These are phyloP conservation scores for Sphagnum tenellum DNA, from an alignment of 225 moss, liverwort and hornwort genomes.

Conservation along the genomic window DNA sequence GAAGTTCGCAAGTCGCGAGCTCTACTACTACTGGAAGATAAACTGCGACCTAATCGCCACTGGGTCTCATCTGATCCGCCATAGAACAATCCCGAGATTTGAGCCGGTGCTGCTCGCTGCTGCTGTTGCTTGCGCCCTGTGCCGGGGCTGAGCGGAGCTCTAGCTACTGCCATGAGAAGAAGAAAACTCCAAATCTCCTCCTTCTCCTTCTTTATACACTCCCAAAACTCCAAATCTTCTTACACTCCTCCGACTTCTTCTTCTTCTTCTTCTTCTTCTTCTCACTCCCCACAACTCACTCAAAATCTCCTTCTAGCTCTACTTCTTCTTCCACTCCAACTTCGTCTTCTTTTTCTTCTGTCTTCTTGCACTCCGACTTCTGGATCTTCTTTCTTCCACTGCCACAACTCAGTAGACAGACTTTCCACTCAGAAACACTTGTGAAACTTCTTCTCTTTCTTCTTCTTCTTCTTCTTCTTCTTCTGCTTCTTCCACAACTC, in stretches of 20 bases:
- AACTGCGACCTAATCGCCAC: neutral
- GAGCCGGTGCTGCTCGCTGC: neutral
- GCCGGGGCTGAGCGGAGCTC: neutral
- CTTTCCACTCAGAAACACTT: neutral
- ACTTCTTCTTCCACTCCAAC: no score
- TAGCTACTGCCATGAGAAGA: slow-evolving; percentile 1
- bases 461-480: no score
- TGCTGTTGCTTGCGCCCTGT: neutral
- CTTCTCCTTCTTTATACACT: neutral
- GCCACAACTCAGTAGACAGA: neutral
- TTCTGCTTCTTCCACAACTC: no score
- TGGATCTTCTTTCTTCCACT: neutral
- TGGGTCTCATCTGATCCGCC: slow-evolving; percentile 1
- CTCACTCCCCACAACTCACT: neutral
- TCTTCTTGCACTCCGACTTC: neutral
- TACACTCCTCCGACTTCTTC: neutral
- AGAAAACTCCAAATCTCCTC: neutral
- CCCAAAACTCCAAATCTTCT: neutral
- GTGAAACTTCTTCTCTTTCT: no score
- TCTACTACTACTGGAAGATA: no score
- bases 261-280: neutral
- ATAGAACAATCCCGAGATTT: neutral
- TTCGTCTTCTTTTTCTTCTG: neutral
- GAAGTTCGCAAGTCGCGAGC: no score
- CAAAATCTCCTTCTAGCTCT: no score